Evolutionary conservation across 2,329 filamentous ascomycete genomes (phyloP).

Genomic region (Calonectria crousiana): DNA sequence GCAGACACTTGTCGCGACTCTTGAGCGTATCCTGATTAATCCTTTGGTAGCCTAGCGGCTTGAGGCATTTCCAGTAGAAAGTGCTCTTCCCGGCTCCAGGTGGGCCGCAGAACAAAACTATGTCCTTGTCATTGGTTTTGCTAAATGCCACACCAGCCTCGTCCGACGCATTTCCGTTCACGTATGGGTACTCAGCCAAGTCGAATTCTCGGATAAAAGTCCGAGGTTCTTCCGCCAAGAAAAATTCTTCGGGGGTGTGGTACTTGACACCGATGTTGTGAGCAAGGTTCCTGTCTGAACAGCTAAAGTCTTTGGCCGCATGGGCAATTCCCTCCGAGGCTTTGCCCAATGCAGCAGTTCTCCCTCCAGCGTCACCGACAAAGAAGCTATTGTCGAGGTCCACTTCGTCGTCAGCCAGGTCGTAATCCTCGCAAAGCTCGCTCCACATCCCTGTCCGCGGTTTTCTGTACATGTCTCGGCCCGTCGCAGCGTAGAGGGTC

Average conservation of each 20-base stretch:
- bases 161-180: slow-evolving; percentile 39
- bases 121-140: slow-evolving; percentile 75
- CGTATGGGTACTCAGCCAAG: slow-evolving; percentile 65
- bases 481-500: slow-evolving; percentile 88
- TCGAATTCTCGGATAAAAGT: slow-evolving; percentile 80
- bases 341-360: slow-evolving; percentile 56
- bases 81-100: slow-evolving; percentile 94
- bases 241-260: slow-evolving; percentile 92
- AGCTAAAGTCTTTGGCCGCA: slow-evolving; percentile 70
- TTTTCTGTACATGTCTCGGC: slow-evolving; percentile 85
- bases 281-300: slow-evolving; percentile 83
- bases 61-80: slow-evolving; percentile 83
- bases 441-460: slow-evolving; percentile 92
- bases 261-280: slow-evolving; percentile 85
- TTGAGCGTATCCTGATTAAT: slow-evolving; percentile 94
- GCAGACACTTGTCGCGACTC: slow-evolving; percentile 76
- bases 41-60: slow-evolving; percentile 83
- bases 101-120: slow-evolving; percentile 89
- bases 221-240: slow-evolving; percentile 75
- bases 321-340: slow-evolving; percentile 38
- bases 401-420: slow-evolving; percentile 68
- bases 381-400: slow-evolving; percentile 82
- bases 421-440: slow-evolving; percentile 69
- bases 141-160: slow-evolving; percentile 58
- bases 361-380: slow-evolving; percentile 86